These are phyloP conservation scores for Cornus suecica DNA, from an alignment of 148 eudicot species.

Conservation along the genomic window DNA sequence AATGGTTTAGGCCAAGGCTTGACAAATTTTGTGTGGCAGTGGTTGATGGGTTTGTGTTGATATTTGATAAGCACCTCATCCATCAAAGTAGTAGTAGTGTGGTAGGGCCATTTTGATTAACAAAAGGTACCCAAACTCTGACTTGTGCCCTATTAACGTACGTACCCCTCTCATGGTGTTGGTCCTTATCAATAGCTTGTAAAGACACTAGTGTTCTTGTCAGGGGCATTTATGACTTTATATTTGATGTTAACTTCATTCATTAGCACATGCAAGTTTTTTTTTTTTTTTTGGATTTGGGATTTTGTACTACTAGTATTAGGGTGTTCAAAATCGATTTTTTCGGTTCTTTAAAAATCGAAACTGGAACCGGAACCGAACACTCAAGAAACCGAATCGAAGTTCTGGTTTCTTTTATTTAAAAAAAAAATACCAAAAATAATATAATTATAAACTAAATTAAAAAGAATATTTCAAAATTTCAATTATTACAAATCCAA, in stretches of 20 bases:
- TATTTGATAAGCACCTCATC: background rate
- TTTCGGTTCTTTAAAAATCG: too few species aligned
- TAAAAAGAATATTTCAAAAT: too few species aligned
- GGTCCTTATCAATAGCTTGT: slow-evolving; percentile 4
- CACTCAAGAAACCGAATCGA: background rate
- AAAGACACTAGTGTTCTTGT: slow-evolving; percentile 1
- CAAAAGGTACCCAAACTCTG: background rate
- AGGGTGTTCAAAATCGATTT: too few species aligned
- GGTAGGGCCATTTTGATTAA: background rate
- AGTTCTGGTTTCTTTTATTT: too few species aligned
- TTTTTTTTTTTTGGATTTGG: background rate
- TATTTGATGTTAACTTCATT: background rate
- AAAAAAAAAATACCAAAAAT: too few species aligned
- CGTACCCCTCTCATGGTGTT: background rate
- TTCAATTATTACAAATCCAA: too few species aligned
- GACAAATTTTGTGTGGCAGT: background rate
- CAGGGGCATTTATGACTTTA: background rate
- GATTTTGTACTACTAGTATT: background rate
- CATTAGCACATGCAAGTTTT: background rate
- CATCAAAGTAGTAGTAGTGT: background rate
- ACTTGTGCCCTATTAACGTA: slow-evolving; percentile 2
- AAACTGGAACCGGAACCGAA: background rate
- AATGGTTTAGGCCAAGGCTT: background rate
- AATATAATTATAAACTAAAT: too few species aligned
- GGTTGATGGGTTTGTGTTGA: background rate